A percentile compares a stretch with the other conserved stretches of the same genome.
Evolutionary conservation across 192 early-diverging fungal genomes (phyloP).

Genomic region (Diversispora eburnea): DNA sequence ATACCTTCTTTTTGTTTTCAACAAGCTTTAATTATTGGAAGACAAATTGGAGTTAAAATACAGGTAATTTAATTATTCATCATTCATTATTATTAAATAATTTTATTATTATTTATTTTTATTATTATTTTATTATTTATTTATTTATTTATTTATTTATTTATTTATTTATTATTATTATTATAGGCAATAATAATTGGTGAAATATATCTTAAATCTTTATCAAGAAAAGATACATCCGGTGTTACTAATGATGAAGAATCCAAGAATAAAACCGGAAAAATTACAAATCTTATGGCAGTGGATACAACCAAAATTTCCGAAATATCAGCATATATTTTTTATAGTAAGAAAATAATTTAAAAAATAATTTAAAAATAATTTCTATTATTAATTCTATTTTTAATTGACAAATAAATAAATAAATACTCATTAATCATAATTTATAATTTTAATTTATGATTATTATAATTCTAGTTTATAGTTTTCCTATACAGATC

Average conservation of each 20-base stretch:
- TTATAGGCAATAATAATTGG: conserved; percentile 37
- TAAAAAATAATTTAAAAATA: neutral
- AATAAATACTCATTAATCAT: neutral
- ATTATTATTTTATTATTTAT: too few species aligned
- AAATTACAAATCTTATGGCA: conserved; percentile 72
- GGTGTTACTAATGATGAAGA: conserved; percentile 30
- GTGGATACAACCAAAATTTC: conserved; percentile 67
- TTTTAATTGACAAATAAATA: too few species aligned
- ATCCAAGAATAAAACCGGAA: conserved; percentile 44
- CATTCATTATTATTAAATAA: conserved; percentile 32
- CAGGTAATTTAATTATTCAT: conserved; percentile 28
- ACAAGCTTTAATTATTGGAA: conserved; percentile 61
- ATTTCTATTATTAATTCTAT: too few species aligned
- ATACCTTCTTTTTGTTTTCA: conserved; percentile 46
- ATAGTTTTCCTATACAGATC: conserved; percentile 64
- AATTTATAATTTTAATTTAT: conserved; percentile 4
- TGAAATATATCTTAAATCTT: conserved; percentile 38
- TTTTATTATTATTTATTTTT: conserved; percentile 40
- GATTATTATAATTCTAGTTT: conserved; percentile 45
- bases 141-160: too few species aligned
- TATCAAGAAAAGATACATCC: conserved; percentile 36
- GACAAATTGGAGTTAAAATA: conserved; percentile 57
- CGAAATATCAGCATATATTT: conserved; percentile 15
- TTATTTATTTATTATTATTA: neutral
- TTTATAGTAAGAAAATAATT: conserved; percentile 11